Base-by-base conservation (phyloP, 2,329 filamentous ascomycete genomes). In the Neonectria coccinea region DNA sequence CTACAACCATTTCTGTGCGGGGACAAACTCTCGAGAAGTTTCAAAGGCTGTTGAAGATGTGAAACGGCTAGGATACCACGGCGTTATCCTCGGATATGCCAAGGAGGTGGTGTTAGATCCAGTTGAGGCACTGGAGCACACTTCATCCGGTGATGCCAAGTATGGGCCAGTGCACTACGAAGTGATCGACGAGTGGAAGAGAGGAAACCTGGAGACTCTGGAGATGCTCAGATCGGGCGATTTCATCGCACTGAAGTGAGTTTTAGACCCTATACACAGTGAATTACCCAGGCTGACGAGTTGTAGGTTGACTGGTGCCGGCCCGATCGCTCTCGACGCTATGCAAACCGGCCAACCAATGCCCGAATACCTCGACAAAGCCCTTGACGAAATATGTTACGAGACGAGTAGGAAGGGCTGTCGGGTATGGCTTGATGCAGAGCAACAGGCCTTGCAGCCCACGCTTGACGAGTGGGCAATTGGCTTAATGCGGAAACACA, bases 1-100 rank as follows among this genome's bases (percentile, higher is more conserved):
- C 16, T 88, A 88, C 69, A 81, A 86, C 62, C 86, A 88, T 51
- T 88, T 88, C 74, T 87, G 85, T 65, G 85, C 85, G 0, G 85
- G 85, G 0, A 81, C 81, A 29, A 86, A 82, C 56, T 78, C 80
- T 44, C 58, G 63, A 1, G 84, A 87, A 59, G 83, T 87, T 2
- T 76, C 79, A 33, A 74, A 74, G 5, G 84, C 81, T 0, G 79
- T 85, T 25, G 71, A 76, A 3, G 76, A 77, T 1, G 82, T 87
- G 55, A 84, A 83, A 68, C 64, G 68, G 0, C 73, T 87, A 20
- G 86, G 85, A 16, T 87, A 82, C 66, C 78, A 81, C 11, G 85
- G 85, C 3, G 83, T 87, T 2, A 82, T 87, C 7, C 77, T 87
- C 3, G 82, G 82, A 20, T 88, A 87, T 69, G 85, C 83, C 4